These are phyloP conservation scores for Flaveria sonorensis DNA, from an alignment of 129 eudicot species.

Conservation along the genomic window DNA sequence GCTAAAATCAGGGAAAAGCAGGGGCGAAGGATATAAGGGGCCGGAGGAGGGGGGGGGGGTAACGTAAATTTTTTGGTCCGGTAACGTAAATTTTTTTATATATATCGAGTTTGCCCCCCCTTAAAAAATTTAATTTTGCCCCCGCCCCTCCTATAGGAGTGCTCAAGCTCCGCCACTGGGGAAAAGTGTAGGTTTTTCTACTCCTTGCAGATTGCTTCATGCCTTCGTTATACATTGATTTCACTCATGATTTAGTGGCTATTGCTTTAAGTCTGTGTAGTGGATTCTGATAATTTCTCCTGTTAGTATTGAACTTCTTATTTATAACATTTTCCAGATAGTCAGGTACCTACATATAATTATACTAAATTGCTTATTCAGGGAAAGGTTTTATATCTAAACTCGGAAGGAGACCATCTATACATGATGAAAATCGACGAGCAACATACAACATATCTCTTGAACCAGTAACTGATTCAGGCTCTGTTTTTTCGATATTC, in stretches of 20 bases:
- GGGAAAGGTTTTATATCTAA: conserved; percentile 66
- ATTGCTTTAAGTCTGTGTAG: not conserved
- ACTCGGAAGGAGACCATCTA: conserved; percentile 56
- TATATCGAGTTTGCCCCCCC: no score
- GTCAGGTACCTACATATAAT: not conserved
- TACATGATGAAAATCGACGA: conserved; percentile 84
- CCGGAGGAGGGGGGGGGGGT: no score
- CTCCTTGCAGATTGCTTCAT: not conserved
- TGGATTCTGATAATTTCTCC: conserved; percentile 4
- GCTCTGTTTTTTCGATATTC: conserved; percentile 66
- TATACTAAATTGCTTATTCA: conserved; percentile 31
- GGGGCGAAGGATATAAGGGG: no score
- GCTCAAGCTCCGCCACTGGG: no score
- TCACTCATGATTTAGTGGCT: not conserved
- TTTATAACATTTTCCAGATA: not conserved
- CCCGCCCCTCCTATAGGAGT: no score
- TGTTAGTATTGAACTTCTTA: not conserved
- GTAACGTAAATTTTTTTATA: no score
- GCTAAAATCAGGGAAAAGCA: not conserved
- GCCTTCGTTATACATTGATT: not conserved
- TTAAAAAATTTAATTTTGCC: no score
- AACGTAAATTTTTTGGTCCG: no score
- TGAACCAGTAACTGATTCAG: conserved; percentile 51
- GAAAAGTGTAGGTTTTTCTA: not conserved
- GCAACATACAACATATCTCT: conserved; percentile 61